Percentiles rank a stretch among this genome's conserved stretches.
Conservation (phyloP, 2,329 filamentous ascomycete species). For the Colletotrichum truncatum region DNA sequence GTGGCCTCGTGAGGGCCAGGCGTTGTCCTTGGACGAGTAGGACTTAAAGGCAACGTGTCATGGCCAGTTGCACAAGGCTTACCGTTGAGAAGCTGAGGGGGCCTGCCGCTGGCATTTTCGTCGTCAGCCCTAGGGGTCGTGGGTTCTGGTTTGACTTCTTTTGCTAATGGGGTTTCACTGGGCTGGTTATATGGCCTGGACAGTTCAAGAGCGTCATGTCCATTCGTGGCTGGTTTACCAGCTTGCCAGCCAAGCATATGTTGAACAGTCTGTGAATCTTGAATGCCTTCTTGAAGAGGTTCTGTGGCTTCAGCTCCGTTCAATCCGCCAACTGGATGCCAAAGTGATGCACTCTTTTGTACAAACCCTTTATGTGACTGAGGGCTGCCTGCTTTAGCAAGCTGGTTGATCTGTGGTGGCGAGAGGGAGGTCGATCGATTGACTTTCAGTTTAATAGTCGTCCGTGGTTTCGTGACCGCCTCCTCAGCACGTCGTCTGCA, state of each 20-base stretch:
- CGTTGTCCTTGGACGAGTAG: neutral
- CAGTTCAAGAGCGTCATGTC: neutral
- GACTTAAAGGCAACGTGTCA: neutral
- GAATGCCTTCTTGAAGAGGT: neutral
- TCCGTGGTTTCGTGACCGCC: conserved; percentile 65
- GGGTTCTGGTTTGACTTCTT: neutral
- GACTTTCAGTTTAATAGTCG: conserved; percentile 64
- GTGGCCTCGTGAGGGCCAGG: conserved; percentile 8
- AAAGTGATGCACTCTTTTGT: neutral
- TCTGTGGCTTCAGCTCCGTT: neutral
- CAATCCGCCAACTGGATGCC: neutral
- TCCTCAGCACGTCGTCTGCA: conserved; percentile 77
- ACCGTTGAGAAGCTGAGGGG: neutral
- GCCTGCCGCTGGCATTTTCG: neutral
- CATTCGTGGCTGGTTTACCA: neutral
- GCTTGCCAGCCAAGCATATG: neutral
- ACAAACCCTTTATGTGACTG: neutral
- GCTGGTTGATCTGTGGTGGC: neutral
- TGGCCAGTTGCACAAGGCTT: neutral
- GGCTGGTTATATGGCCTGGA: neutral
- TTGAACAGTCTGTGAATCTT: neutral
- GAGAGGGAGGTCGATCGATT: conserved; percentile 35
- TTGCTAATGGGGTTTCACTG: neutral
- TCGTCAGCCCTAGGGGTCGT: conserved; percentile 10
- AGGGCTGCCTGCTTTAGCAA: neutral